phyloP scores from a whole-genome alignment of 2,329 filamentous ascomycete species.

The Botrytis squamosa region DNA sequence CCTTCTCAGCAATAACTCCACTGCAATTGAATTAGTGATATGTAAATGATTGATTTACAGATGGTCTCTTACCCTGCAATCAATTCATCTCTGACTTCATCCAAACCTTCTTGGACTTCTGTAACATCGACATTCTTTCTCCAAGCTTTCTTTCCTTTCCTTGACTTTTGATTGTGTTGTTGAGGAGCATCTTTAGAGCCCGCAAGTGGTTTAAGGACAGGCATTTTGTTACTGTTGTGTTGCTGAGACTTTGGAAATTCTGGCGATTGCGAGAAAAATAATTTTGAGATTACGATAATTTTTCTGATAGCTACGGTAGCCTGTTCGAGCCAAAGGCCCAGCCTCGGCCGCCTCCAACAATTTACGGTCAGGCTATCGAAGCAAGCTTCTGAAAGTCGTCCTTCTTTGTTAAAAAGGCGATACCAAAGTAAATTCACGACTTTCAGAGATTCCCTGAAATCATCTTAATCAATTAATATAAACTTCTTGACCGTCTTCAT shows the following conservation, averaged over 20 bases:
- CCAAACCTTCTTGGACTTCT: conserved; percentile 78
- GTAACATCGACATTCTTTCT: conserved; percentile 95
- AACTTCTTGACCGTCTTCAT: neutral
- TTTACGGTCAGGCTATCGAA: conserved; percentile 14
- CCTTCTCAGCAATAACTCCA: conserved; percentile 80
- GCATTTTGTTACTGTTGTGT: conserved; percentile 32
- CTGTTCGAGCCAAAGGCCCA: neutral
- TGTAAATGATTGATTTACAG: neutral
- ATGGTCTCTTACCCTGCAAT: conserved; percentile 69
- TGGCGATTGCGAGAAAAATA: conserved; percentile 18
- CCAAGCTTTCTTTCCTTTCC: conserved; percentile 99
- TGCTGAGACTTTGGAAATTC: neutral
- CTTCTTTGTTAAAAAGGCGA: conserved; percentile 18
- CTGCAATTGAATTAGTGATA: conserved; percentile 46
- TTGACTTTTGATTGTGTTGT: conserved; percentile 82
- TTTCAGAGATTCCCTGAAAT: conserved; percentile 18
- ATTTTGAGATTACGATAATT: conserved; percentile 20
- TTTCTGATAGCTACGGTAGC: conserved; percentile 23
- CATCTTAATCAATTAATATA: conserved; percentile 21
- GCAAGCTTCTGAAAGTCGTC: conserved; percentile 14
- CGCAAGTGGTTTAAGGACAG: conserved; percentile 38
- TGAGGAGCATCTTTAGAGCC: conserved; percentile 63
- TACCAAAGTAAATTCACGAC: conserved; percentile 14
- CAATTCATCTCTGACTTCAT: conserved; percentile 82
- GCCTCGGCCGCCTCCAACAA: conserved; percentile 19